Evolutionary conservation across 139 green algal genomes (phyloP), one percentile per base, ranked within the genome.

Genomic region (Diplosphaera chodatii): DNA sequence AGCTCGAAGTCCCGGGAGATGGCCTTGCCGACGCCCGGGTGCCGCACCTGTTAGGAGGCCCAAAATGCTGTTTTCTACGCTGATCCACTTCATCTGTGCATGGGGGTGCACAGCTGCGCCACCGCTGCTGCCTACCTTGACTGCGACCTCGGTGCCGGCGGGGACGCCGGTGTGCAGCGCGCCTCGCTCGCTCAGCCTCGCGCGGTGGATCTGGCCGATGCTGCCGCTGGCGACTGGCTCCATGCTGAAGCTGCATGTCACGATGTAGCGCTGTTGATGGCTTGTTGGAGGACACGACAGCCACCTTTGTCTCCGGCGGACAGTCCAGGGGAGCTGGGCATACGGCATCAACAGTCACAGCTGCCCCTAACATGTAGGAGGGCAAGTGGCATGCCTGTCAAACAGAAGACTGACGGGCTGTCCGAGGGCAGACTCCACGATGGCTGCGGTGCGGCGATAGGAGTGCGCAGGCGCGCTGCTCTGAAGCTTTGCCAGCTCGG

Each of bases 1-100:
- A 96, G 84, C n/a, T 81, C 78, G 78, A 98, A 98, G 83, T 99
- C 95, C 3, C 90, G 86, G 55, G 86, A 73, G 40, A 99, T 97
- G 32, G 91, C 83, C 18, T 90, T 73, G 31, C 74, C 84, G 3
- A 98, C 94, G 2, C 87, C 87, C 10, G 95, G 95, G 74, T 99
- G 95, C 8, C 90, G 84, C 72, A 96, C 90, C 48, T 59, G 48
- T 5, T 3, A 59, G 16, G n/a, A n/a, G n/a, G n/a, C n/a, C n/a
- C n/a, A n/a, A n/a, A n/a, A n/a, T 48, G 37, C 37, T 48, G 37
- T 48, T 48, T 48, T 6, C 37, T 20, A 48, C 37, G 6, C 37
- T 48, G 37, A 48, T 6, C 8, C 37, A 48, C 37, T 6, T 48
- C 8, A 20, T 48, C 8, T 48, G 6, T 20, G 37, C 37, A 48